These are phyloP conservation scores for Diaporthe destruens DNA, from an alignment of 2,329 filamentous ascomycete species.

Conservation along the genomic window DNA sequence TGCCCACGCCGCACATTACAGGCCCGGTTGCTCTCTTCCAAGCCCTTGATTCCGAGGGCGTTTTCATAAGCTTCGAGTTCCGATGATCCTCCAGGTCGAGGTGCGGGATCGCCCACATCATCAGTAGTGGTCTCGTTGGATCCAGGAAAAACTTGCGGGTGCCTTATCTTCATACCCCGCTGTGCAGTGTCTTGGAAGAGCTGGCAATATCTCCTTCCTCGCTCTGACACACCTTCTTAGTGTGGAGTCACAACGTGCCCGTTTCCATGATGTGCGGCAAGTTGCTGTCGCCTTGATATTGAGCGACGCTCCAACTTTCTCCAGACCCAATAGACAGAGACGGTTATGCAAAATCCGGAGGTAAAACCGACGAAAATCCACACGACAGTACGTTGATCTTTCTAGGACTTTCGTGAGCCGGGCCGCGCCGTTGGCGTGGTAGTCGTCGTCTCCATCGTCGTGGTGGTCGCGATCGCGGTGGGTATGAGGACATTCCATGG, in stretches of 20 bases:
- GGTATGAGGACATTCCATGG: conserved; percentile 9
- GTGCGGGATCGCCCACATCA: neutral
- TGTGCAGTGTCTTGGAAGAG: neutral
- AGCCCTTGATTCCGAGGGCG: neutral
- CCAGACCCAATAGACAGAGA: neutral
- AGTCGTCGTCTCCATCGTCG: neutral
- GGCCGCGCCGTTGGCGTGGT: neutral
- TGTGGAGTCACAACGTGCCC: no score
- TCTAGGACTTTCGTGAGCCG: neutral
- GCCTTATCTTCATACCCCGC: no score
- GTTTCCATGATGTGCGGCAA: neutral
- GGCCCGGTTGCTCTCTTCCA: neutral
- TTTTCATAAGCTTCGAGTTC: neutral
- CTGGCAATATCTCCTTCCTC: neutral
- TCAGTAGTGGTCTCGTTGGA: neutral
- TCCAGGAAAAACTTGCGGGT: neutral
- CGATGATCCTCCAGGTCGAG: neutral
- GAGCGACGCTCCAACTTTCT: neutral
- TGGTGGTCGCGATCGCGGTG: neutral
- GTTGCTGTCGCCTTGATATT: neutral
- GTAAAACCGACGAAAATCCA: neutral
- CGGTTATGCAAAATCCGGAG: fast-evolving
- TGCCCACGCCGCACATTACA: neutral
- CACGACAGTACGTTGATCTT: neutral
- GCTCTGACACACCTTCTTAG: neutral